phyloP scores from a whole-genome alignment of 2,329 filamentous ascomycete genomes.

The Fusarium udum region DNA sequence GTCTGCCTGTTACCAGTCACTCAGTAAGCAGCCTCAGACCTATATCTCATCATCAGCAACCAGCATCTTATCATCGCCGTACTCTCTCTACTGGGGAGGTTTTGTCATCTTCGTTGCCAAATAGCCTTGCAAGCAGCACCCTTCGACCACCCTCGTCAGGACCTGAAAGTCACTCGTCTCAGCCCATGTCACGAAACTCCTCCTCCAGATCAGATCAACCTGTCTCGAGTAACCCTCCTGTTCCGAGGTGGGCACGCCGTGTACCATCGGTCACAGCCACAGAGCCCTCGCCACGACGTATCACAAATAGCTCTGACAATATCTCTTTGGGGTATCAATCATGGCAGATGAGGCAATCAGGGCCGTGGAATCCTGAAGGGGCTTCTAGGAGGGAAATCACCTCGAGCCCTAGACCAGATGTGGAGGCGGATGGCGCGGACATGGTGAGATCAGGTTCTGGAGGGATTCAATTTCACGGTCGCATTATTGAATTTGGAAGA shows the following conservation, averaged over 20 bases:
- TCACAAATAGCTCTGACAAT: constrained; percentile 7
- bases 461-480: constrained; percentile 37
- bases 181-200: constrained; percentile 33
- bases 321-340: constrained; percentile 15
- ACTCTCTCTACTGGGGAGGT: constrained; percentile 17
- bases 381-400: constrained; percentile 9
- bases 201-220: constrained; percentile 22
- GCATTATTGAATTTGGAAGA: constrained; percentile 37
- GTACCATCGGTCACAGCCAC: constrained; percentile 31
- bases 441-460: constrained; percentile 41
- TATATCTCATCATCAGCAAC: not conserved
- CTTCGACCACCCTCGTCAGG: constrained; percentile 23
- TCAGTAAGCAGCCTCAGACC: constrained; percentile 25
- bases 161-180: constrained; percentile 32
- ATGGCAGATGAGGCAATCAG: constrained; percentile 24
- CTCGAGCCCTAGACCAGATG: not conserved
- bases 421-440: constrained; percentile 17
- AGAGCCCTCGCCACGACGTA: constrained; percentile 30
- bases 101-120: constrained; percentile 24
- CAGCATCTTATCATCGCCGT: not conserved
- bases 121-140: constrained; percentile 26
- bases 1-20: constrained; percentile 24
- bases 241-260: constrained; percentile 8
- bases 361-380: constrained; percentile 27
- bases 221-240: not conserved